Evolutionary conservation across 768 basidiomycete species (phyloP).

Genomic region (Porpolomopsis calyptriformis): DNA sequence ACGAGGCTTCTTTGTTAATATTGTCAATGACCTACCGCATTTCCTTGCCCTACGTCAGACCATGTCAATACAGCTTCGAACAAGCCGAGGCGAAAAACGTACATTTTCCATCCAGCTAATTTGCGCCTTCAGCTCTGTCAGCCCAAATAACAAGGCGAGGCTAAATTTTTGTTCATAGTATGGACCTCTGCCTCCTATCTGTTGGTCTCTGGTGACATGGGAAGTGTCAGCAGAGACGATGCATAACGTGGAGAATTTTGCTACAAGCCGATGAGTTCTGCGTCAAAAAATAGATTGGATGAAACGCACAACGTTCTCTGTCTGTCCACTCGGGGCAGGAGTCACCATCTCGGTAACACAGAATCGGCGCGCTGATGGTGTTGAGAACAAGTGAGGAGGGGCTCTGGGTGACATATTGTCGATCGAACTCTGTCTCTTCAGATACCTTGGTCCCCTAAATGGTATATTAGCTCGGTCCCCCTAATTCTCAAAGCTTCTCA

Average conservation of each 20-base stretch:
- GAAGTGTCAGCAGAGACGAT: constrained; percentile 3
- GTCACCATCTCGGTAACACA: background rate
- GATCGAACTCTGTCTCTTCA: constrained; percentile 3
- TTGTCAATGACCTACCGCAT: too few species aligned
- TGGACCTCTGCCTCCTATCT: background rate
- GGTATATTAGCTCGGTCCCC: background rate
- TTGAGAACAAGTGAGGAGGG: background rate
- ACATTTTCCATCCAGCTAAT: constrained; percentile 30
- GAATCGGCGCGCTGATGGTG: background rate
- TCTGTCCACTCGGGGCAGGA: background rate
- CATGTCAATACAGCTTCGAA: background rate
- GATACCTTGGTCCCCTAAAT: constrained; percentile 4
- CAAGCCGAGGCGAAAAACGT: background rate
- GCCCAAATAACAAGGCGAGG: constrained; percentile 29
- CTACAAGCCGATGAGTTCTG: background rate
- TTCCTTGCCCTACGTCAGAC: too few species aligned
- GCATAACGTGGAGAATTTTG: constrained; percentile 3
- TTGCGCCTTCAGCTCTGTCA: constrained; percentile 32
- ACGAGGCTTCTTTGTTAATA: too few species aligned
- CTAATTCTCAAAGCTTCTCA: background rate
- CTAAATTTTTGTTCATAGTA: constrained; percentile 19
- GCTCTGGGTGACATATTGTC: background rate
- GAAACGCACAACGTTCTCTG: background rate
- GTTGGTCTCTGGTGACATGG: background rate
- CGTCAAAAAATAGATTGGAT: background rate